Evolutionary conservation across 23 red algal species (phyloP), one percentile per base, ranked within the genome.

Genomic region (Gracilariopsis chorda): DNA sequence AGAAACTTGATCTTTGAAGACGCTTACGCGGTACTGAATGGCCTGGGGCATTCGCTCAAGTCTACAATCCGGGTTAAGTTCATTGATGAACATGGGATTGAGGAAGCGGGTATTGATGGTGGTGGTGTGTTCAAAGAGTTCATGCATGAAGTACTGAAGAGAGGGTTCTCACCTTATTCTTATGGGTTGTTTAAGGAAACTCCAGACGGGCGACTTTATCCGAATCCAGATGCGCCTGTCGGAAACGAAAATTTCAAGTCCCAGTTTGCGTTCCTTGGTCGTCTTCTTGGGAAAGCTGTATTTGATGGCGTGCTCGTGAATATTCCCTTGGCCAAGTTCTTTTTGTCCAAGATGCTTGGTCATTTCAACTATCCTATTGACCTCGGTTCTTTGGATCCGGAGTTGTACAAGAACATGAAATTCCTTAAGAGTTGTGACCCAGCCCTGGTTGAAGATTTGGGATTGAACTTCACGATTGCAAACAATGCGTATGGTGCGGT

Each of bases 111-210:
- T 41, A 95, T 99, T 74, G 93, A 99, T 67, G 97, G 97, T 34
- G 97, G 97, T 7, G 97, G 97, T 28, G 93, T 99, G 0, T 99
- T 96, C 83, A 99, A 99, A 36, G 97, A 99, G 87, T 99, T 99
- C 44, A 93, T 99, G 89, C 78, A 99, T 62, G 73, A 99, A 44
- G 83, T 99, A 20, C 36, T 99, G 6, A 61, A 73, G 27, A 65
- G 76, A 48, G 90, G 91, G 1, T 86, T 99, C 24, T 99, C 97
- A 32, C 97, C 97, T 0, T 94, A 86, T 33, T 76, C 84, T 24
- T 99, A 99, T 73, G 93, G 97, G 17, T 51, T 99, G 23, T 96
- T 99, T 61, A 84, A 93, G 47, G 93, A 58, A 13, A 99, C 93
- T n/a, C 75, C 75, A 16, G 88, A 94, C 58, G 93, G 93, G 1